phyloP scores from a whole-genome alignment of 768 basidiomycete genomes.

The Cytidiella melzeri region DNA sequence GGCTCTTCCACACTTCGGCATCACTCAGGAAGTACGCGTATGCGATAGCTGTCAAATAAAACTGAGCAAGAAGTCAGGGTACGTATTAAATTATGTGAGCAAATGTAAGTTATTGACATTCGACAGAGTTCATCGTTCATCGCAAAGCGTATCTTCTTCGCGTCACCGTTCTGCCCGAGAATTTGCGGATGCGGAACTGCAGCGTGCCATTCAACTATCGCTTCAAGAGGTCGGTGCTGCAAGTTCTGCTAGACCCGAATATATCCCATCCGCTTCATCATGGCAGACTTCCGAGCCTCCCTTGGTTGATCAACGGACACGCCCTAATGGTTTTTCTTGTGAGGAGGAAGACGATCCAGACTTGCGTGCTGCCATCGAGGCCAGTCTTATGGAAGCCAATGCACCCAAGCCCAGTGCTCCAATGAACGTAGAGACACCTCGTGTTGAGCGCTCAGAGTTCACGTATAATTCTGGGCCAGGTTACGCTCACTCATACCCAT shows the following conservation, averaged over 20 bases:
- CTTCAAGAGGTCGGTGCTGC: constrained; percentile 66
- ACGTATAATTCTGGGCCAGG: constrained; percentile 22
- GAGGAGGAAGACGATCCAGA: constrained; percentile 90
- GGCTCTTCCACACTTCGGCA: constrained; percentile 89
- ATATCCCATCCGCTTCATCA: constrained; percentile 59
- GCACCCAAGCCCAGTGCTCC: constrained; percentile 80
- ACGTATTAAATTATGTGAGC: too few relatives aligned
- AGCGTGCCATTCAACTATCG: constrained; percentile 89
- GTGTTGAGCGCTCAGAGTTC: constrained; percentile 37
- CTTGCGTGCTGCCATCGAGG: constrained; percentile 89
- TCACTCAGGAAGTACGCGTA: constrained; percentile 86
- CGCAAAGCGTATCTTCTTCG: constrained; percentile 46
- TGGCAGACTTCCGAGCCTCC: constrained; percentile 71
- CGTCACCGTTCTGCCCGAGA: constrained; percentile 55
- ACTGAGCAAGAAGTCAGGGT: constrained; percentile 57
- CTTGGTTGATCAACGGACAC: constrained; percentile 36
- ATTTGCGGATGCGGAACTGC: constrained; percentile 79
- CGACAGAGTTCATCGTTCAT: constrained; percentile 49
- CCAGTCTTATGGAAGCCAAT: constrained; percentile 80
- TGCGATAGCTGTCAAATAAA: constrained; percentile 90
- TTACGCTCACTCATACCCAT: constrained; percentile 42
- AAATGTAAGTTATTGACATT: too few relatives aligned
- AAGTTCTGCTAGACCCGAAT: constrained; percentile 51
- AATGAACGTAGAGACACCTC: constrained; percentile 46
- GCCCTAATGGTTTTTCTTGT: constrained; percentile 35